A percentile compares a stretch with the other conserved stretches of the same genome.
These are phyloP conservation scores for Termitomyces sp. DNA, from an alignment of 768 basidiomycete genomes.

Conservation along the genomic window DNA sequence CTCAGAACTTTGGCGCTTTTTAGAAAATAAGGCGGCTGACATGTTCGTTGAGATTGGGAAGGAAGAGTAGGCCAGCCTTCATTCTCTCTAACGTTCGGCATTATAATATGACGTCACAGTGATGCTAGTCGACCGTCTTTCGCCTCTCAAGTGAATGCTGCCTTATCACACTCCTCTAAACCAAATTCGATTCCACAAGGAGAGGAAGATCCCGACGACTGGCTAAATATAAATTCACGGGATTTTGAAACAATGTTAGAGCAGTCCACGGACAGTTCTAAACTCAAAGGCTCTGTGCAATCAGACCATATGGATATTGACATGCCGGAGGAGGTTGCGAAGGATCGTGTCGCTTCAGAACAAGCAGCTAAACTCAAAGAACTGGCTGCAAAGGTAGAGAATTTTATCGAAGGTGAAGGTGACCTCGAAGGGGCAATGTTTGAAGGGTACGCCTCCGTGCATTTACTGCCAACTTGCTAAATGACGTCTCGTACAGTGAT, in stretches of 20 bases:
- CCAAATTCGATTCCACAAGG: not conserved
- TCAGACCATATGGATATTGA: conserved; percentile 50
- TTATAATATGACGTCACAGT: conserved; percentile 33
- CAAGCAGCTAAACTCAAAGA: conserved; percentile 70
- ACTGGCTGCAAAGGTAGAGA: conserved; percentile 81
- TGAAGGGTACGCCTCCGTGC: conserved; percentile 60
- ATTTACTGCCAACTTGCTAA: not conserved
- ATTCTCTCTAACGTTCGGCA: not conserved
- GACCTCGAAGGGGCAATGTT: conserved; percentile 87
- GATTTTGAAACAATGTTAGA: conserved; percentile 75
- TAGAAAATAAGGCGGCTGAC: conserved; percentile 68
- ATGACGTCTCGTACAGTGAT: conserved; percentile 43
- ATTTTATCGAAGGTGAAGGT: conserved; percentile 90
- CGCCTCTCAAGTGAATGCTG: conserved; percentile 3
- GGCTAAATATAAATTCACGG: conserved; percentile 78
- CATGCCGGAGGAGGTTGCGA: conserved; percentile 25
- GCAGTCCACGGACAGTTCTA: conserved; percentile 28
- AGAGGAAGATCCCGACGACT: conserved; percentile 49
- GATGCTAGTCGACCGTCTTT: conserved; percentile 3
- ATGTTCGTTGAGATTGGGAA: conserved; percentile 61
- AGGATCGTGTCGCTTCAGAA: conserved; percentile 53
- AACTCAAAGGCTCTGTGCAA: conserved; percentile 7
- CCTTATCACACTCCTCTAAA: not conserved
- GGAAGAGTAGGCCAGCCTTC: conserved; percentile 48
- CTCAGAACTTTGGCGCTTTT: conserved; percentile 68